Conservation (phyloP, 169 alveolate genomes). For the Toxoplasma gondii region DNA sequence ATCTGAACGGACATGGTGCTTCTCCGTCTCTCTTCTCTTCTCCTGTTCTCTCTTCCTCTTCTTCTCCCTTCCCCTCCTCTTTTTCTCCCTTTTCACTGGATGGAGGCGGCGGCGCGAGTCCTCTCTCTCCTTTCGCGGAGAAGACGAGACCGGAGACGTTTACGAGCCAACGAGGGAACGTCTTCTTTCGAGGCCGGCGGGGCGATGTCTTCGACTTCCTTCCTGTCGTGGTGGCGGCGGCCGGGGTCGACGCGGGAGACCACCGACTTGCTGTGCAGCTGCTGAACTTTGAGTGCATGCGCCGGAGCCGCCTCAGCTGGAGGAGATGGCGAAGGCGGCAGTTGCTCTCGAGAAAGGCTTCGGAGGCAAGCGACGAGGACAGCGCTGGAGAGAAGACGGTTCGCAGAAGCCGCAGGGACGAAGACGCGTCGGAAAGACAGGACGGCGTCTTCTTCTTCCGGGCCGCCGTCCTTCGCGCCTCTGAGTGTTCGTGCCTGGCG, state of each 20-base stretch:
- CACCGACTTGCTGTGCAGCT: constrained; percentile 62
- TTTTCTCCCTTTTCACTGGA: background rate
- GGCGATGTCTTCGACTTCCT: constrained; percentile 44
- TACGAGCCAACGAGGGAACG: background rate
- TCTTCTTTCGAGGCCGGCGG: background rate
- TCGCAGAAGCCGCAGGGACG: constrained; percentile 51
- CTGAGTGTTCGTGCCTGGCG: constrained; percentile 36
- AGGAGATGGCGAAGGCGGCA: background rate
- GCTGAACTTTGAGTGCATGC: constrained; percentile 58
- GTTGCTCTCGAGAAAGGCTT: constrained; percentile 27
- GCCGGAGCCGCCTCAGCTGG: background rate
- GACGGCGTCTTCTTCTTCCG: constrained; percentile 39
- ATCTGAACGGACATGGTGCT: too few relatives aligned
- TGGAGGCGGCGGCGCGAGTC: background rate
- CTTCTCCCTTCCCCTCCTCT: background rate
- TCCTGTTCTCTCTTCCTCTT: background rate
- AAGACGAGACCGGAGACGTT: background rate
- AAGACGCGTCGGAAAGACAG: constrained; percentile 4
- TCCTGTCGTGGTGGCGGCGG: constrained; percentile 59
- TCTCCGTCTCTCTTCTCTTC: background rate
- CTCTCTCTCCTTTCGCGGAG: background rate
- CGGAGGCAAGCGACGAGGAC: constrained; percentile 32
- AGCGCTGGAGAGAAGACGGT: constrained; percentile 54
- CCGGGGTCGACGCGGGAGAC: constrained; percentile 60
- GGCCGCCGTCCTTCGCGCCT: constrained; percentile 46